These are phyloP conservation scores for Paralagenidium karlingii DNA, from an alignment of 352 stramenopile species.

Conservation along the genomic window DNA sequence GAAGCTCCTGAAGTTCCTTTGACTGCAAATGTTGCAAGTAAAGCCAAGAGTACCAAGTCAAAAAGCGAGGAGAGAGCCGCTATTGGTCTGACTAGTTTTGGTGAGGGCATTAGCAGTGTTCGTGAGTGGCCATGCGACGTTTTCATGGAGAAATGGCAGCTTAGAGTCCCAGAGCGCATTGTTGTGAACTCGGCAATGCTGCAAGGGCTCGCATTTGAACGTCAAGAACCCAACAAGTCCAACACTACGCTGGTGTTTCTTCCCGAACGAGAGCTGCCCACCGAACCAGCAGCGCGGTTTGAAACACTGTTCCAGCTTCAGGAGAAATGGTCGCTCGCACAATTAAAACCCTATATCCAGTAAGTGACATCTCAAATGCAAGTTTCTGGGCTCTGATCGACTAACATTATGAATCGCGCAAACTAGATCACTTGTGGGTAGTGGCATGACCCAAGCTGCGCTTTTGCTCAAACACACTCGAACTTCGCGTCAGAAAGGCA, in stretches of 20 bases:
- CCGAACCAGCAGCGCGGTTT: conserved; percentile 65
- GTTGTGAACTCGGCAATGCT: conserved; percentile 51
- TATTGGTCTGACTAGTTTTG: background rate
- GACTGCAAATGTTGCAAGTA: too few species aligned
- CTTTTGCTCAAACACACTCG: conserved; percentile 72
- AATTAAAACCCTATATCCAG: conserved; percentile 76
- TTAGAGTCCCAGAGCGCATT: conserved; percentile 57
- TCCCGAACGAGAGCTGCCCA: conserved; percentile 39
- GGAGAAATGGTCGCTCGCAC: conserved; percentile 71
- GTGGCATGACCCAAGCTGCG: conserved; percentile 53
- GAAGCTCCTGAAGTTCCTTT: too few species aligned
- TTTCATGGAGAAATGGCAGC: conserved; percentile 78
- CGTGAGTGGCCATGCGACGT: too few species aligned
- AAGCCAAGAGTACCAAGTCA: conserved; percentile 20
- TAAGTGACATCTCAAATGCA: conserved; percentile 10
- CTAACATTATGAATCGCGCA: background rate
- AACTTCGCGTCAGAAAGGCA: conserved; percentile 61
- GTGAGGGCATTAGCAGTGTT: conserved; percentile 33
- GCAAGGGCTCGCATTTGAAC: conserved; percentile 39
- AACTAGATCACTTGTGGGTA: conserved; percentile 41
- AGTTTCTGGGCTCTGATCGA: background rate
- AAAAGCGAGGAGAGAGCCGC: conserved; percentile 6
- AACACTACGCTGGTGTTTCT: conserved; percentile 43
- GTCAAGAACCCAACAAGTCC: conserved; percentile 22
- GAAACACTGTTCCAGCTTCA: conserved; percentile 64